phyloP scores from a whole-genome alignment of 208 protist species.

The Leishmania gerbilli region DNA sequence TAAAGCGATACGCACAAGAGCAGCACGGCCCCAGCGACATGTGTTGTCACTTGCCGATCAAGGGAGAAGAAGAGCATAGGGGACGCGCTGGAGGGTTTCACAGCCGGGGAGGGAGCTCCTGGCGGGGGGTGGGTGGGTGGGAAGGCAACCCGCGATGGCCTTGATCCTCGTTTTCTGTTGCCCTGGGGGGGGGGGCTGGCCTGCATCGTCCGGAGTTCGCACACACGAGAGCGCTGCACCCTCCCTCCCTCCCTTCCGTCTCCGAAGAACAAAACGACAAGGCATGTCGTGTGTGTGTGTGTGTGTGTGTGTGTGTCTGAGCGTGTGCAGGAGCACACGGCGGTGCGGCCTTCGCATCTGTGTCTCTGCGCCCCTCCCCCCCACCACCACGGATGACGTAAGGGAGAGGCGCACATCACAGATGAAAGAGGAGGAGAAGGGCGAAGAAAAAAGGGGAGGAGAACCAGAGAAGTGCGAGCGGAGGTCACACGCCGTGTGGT shows the following conservation, averaged over 20 bases:
- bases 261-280: background rate
- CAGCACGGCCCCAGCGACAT: constrained; percentile 27
- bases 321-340: no score
- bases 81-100: constrained; percentile 15
- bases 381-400: no score
- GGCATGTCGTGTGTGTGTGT: background rate
- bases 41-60: constrained; percentile 12
- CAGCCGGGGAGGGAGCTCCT: background rate
- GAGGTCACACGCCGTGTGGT: background rate
- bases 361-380: no score
- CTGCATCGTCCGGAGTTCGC: background rate
- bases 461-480: background rate
- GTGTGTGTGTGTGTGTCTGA: no score
- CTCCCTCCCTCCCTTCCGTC: no score
- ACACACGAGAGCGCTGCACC: background rate
- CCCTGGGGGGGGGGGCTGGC: background rate
- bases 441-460: background rate
- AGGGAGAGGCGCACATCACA: background rate
- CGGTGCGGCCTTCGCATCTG: no score
- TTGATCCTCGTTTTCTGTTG: no score
- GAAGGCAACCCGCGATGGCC: background rate
- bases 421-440: background rate
- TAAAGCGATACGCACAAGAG: constrained; percentile 40
- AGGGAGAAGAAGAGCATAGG: background rate
- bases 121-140: background rate